A percentile compares a stretch with the other conserved stretches of the same genome.
Conservation (phyloP, 1,284 basidiomycete species). For the Pascua guehoae region DNA sequence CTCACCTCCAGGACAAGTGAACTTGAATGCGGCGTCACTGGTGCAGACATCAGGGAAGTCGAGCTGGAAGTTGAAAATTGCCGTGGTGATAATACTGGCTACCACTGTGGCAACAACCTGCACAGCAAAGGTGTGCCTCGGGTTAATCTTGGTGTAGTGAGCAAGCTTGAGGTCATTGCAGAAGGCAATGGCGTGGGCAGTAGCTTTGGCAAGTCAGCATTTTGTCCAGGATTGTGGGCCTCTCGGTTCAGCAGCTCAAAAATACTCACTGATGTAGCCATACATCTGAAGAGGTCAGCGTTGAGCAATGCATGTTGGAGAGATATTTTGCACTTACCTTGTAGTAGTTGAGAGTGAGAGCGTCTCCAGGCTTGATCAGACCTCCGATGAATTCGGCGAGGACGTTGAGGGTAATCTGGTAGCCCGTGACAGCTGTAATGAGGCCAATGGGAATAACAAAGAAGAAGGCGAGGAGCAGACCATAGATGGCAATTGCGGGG, state of each 20-base stretch:
- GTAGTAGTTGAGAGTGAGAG: constrained; percentile 64
- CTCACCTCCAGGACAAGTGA: constrained; percentile 12
- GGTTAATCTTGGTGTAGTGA: constrained; percentile 35
- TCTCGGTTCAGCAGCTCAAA: no score
- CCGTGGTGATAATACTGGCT: constrained; percentile 33
- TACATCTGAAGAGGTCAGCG: constrained; percentile 51
- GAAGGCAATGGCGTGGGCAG: constrained; percentile 32
- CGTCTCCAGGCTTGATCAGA: constrained; percentile 56
- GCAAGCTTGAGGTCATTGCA: constrained; percentile 55
- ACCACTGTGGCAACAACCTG: constrained; percentile 66
- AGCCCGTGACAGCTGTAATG: constrained; percentile 57
- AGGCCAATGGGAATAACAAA: constrained; percentile 58
- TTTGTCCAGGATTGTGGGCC: no score
- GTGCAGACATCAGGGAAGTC: constrained; percentile 25
- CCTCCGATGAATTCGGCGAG: constrained; percentile 60
- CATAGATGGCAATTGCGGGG: constrained; percentile 55
- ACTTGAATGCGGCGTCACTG: constrained; percentile 16
- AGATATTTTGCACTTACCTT: constrained; percentile 53
- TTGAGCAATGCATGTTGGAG: not conserved
- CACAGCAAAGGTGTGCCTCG: constrained; percentile 58
- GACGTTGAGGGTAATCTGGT: constrained; percentile 55
- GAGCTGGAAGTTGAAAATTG: constrained; percentile 30
- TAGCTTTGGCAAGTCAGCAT: not conserved
- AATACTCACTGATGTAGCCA: constrained; percentile 5
- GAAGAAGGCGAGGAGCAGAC: constrained; percentile 50